Conservation (phyloP, 2,329 filamentous ascomycete species). For the Mycosphaerelloides madeirae region DNA sequence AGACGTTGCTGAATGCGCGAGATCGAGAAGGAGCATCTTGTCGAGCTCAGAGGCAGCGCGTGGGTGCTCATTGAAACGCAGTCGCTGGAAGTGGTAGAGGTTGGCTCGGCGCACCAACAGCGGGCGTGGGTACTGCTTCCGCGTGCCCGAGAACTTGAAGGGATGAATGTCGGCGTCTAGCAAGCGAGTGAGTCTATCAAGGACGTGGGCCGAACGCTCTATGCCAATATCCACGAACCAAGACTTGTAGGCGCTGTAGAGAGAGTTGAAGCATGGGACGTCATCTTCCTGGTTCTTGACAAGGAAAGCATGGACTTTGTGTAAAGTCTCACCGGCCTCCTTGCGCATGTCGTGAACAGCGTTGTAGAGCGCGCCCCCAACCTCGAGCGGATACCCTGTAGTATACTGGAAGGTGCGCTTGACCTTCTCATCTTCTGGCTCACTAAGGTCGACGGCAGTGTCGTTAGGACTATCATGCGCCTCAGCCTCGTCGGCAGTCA, state of each 20-base stretch:
- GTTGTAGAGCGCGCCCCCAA: conserved; percentile 61
- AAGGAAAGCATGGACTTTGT: conserved; percentile 79
- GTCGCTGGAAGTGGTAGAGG: conserved; percentile 88
- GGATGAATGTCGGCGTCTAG: conserved; percentile 82
- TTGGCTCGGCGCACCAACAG: conserved; percentile 89
- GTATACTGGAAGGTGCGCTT: conserved; percentile 84
- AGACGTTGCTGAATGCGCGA: conserved; percentile 85
- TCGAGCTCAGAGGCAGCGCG: conserved; percentile 87
- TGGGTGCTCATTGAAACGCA: conserved; percentile 87
- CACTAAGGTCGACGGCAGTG: conserved; percentile 53
- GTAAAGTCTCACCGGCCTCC: conserved; percentile 72
- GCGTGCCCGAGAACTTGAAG: conserved; percentile 88
- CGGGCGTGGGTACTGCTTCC: conserved; percentile 88
- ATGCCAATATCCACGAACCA: conserved; percentile 99
- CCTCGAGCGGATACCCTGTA: conserved; percentile 74
- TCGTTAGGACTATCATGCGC: conserved; percentile 43
- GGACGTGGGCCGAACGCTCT: conserved; percentile 85
- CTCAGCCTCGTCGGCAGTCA: conserved; percentile 20
- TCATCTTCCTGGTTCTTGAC: conserved; percentile 85
- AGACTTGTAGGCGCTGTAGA: conserved; percentile 87
- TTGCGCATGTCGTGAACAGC: conserved; percentile 77
- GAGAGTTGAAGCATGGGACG: conserved; percentile 85
- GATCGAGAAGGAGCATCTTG: conserved; percentile 74
- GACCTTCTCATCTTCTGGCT: conserved; percentile 73
- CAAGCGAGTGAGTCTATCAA: conserved; percentile 80